Conservation (phyloP, 2,329 filamentous ascomycete species). For the Cadophora sp. region DNA sequence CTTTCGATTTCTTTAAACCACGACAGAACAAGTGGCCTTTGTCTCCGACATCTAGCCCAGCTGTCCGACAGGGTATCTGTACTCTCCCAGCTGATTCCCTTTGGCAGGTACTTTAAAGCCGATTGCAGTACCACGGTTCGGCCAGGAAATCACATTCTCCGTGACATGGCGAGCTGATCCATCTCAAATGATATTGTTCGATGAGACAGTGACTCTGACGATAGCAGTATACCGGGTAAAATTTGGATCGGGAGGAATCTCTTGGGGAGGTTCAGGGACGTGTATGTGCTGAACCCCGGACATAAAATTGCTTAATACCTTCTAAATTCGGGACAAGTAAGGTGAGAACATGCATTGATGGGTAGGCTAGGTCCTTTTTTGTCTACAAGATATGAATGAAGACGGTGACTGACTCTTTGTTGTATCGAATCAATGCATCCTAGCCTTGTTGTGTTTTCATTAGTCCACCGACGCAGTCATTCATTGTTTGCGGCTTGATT, state of each 20-base stretch:
- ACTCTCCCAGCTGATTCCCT: too few species aligned
- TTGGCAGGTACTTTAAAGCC: background rate
- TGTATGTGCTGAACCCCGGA: conserved; percentile 3
- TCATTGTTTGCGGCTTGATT: too few species aligned
- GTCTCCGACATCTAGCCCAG: too few species aligned
- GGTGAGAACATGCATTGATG: background rate
- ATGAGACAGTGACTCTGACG: background rate
- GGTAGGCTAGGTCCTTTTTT: background rate
- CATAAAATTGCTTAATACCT: background rate
- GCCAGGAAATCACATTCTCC: background rate
- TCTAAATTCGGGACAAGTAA: background rate
- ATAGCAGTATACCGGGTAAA: background rate
- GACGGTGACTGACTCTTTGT: background rate
- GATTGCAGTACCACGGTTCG: background rate
- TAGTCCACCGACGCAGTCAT: too few species aligned
- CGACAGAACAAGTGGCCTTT: too few species aligned
- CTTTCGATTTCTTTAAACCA: too few species aligned
- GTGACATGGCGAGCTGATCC: background rate
- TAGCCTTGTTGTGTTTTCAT: background rate
- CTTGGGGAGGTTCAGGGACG: background rate
- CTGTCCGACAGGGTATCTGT: too few species aligned
- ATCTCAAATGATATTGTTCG: background rate
- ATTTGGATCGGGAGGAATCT: conserved; percentile 7
- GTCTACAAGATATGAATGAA: background rate
- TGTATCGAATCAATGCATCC: background rate